Conservation (phyloP, 2,329 filamentous ascomycete species). For the Alternaria brassicicola region DNA sequence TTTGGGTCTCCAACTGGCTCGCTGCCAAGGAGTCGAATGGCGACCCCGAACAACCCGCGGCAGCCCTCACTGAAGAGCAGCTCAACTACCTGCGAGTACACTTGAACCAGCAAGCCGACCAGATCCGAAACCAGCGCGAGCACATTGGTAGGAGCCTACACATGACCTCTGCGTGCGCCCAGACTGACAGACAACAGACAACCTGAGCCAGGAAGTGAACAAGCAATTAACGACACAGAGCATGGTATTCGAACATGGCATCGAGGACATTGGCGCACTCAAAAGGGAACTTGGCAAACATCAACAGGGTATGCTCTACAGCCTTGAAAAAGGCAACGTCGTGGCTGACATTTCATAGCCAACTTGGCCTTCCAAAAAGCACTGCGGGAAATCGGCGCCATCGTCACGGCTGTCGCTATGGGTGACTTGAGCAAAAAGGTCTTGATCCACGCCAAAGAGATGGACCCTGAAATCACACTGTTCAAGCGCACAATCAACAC, state of each 20-base stretch:
- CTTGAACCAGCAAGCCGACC: slow-evolving; percentile 90
- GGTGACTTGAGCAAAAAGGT: slow-evolving; percentile 97
- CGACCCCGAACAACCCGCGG: slow-evolving; percentile 53
- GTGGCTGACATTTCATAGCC: slow-evolving; percentile 83
- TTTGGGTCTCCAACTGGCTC: slow-evolving; percentile 59
- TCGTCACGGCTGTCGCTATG: slow-evolving; percentile 93
- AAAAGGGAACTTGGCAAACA: slow-evolving; percentile 96
- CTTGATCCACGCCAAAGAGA: slow-evolving; percentile 91
- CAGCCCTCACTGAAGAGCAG: slow-evolving; percentile 77
- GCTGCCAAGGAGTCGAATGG: slow-evolving; percentile 60
- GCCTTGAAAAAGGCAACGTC: slow-evolving; percentile 50
- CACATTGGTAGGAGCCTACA: slow-evolving; percentile 62
- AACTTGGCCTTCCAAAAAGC: slow-evolving; percentile 99
- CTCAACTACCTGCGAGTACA: slow-evolving; percentile 86
- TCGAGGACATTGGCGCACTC: slow-evolving; percentile 87
- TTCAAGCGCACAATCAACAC: slow-evolving; percentile 99
- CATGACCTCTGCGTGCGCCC: background rate
- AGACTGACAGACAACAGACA: slow-evolving; percentile 54
- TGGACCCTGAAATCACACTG: slow-evolving; percentile 96
- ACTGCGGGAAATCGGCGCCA: slow-evolving; percentile 92
- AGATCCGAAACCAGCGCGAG: slow-evolving; percentile 85
- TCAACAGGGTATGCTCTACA: slow-evolving; percentile 59
- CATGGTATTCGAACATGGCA: slow-evolving; percentile 73
- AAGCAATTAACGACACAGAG: slow-evolving; percentile 87
- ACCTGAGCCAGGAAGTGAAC: slow-evolving; percentile 82